A percentile compares a stretch with the other conserved stretches of the same genome.
Conservation (phyloP, 805 yeast species). For the Ogataea trehaloabstinens region DNA sequence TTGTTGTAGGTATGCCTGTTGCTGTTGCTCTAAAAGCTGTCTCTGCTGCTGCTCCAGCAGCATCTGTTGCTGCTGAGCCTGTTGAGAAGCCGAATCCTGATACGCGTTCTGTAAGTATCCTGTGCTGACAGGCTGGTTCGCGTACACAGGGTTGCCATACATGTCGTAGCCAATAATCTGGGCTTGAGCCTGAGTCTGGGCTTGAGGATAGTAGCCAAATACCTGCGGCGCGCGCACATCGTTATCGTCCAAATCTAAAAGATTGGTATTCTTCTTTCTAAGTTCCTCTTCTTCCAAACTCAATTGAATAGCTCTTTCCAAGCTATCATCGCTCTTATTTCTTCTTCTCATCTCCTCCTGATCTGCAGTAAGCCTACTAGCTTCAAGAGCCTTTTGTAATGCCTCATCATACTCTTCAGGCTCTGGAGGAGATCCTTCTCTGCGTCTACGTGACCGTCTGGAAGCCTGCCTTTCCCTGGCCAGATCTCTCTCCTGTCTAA, state of each 20-base stretch:
- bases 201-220: slow-evolving; percentile 29
- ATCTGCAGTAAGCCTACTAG: slow-evolving; percentile 76
- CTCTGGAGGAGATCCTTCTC: slow-evolving; percentile 19
- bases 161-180: slow-evolving; percentile 47
- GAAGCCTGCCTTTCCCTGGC: slow-evolving; percentile 29
- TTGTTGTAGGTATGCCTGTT: slow-evolving; percentile 27
- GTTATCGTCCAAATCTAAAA: slow-evolving; percentile 52
- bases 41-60: slow-evolving; percentile 19
- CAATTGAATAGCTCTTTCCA: slow-evolving; percentile 66
- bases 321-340: slow-evolving; percentile 55
- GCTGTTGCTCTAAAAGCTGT: slow-evolving; percentile 24
- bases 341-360: slow-evolving; percentile 68
- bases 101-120: slow-evolving; percentile 52
- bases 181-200: slow-evolving; percentile 20
- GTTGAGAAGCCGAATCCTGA: slow-evolving; percentile 25
- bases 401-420: slow-evolving; percentile 67
- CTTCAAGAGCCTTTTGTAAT: slow-evolving; percentile 74
- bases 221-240: slow-evolving; percentile 32
- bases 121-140: slow-evolving; percentile 49
- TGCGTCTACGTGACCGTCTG: slow-evolving; percentile 34
- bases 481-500: slow-evolving; percentile 61
- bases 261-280: slow-evolving; percentile 46
- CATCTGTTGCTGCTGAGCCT: slow-evolving; percentile 32
- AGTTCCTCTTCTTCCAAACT: slow-evolving; percentile 77
- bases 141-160: slow-evolving; percentile 66